Conservation (phyloP, 192 early-diverging fungal genomes). For the Ambispora gerdemannii region DNA sequence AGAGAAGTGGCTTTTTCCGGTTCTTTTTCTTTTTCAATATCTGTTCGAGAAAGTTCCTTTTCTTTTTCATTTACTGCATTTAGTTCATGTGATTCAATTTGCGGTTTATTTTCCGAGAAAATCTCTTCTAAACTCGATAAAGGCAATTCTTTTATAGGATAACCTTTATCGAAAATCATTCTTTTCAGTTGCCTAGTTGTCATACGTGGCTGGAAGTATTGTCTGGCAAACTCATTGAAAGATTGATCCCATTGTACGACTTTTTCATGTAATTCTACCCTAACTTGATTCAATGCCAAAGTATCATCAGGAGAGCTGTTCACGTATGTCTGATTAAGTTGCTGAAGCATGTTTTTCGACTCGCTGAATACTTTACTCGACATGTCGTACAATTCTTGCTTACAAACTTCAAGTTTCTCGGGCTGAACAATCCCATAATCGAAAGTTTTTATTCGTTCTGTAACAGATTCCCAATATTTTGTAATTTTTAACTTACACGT, state of each 20-base stretch:
- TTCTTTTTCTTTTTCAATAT: too few relatives aligned
- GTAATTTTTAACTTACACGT: constrained; percentile 65
- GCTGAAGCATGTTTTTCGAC: constrained; percentile 77
- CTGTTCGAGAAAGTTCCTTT: too few relatives aligned
- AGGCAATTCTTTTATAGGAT: constrained; percentile 47
- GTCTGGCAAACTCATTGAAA: constrained; percentile 73
- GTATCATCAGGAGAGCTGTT: constrained; percentile 76
- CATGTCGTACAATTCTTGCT: constrained; percentile 68
- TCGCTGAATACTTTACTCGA: constrained; percentile 67
- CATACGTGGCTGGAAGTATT: constrained; percentile 71
- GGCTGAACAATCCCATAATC: constrained; percentile 74
- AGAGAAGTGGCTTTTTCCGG: too few relatives aligned
- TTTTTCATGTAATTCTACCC: constrained; percentile 73
- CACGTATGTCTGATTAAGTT: constrained; percentile 79
- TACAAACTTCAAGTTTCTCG: constrained; percentile 66
- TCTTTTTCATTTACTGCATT: too few relatives aligned
- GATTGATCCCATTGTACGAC: constrained; percentile 82
- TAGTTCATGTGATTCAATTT: too few relatives aligned
- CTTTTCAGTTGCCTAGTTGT: constrained; percentile 61
- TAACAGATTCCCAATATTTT: constrained; percentile 83
- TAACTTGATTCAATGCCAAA: constrained; percentile 74
- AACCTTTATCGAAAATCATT: constrained; percentile 61
- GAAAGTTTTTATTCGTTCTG: constrained; percentile 75
- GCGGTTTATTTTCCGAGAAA: background rate
- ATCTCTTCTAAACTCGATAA: constrained; percentile 39